Percentiles rank a stretch among this genome's conserved stretches.
Evolutionary conservation across 2,329 filamentous ascomycete genomes (phyloP).

Genomic region (Ceratocystis smalleyi): DNA sequence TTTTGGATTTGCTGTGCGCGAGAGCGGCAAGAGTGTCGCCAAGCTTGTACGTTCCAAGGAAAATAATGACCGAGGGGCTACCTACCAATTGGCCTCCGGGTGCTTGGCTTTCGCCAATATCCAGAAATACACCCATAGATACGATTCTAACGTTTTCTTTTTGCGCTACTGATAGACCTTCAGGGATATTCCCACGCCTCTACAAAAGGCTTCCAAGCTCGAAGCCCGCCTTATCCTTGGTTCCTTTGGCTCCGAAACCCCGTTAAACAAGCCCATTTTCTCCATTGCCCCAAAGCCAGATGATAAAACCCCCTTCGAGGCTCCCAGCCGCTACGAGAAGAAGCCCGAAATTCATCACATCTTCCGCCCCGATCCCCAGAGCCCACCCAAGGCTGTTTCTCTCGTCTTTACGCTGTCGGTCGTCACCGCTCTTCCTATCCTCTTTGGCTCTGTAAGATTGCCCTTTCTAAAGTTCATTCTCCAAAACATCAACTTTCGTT

Average conservation of each 20-base stretch:
- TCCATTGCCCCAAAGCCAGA: conserved; percentile 53
- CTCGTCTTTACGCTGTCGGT: conserved; percentile 61
- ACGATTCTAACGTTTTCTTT: conserved; percentile 16
- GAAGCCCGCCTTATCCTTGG: conserved; percentile 70
- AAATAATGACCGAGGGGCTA: background rate
- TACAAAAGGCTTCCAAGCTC: conserved; percentile 53
- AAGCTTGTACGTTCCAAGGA: conserved; percentile 52
- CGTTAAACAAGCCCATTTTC: conserved; percentile 57
- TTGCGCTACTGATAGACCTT: conserved; percentile 45
- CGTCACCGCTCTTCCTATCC: conserved; percentile 53
- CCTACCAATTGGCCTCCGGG: too few species aligned
- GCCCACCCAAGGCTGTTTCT: conserved; percentile 65
- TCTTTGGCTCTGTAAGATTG: conserved; percentile 51
- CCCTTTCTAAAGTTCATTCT: background rate
- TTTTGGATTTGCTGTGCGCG: conserved; percentile 70
- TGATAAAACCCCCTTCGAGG: conserved; percentile 45
- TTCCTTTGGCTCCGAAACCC: conserved; percentile 63
- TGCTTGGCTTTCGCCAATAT: background rate
- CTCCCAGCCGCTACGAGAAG: conserved; percentile 69
- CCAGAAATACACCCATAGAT: conserved; percentile 10
- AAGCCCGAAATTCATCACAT: conserved; percentile 77
- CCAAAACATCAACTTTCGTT: background rate
- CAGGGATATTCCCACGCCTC: conserved; percentile 74
- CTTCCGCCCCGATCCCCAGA: conserved; percentile 67
- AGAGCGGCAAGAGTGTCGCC: conserved; percentile 70